Base-by-base conservation (phyloP, 805 yeast species). In the Pichia membranifaciens region DNA sequence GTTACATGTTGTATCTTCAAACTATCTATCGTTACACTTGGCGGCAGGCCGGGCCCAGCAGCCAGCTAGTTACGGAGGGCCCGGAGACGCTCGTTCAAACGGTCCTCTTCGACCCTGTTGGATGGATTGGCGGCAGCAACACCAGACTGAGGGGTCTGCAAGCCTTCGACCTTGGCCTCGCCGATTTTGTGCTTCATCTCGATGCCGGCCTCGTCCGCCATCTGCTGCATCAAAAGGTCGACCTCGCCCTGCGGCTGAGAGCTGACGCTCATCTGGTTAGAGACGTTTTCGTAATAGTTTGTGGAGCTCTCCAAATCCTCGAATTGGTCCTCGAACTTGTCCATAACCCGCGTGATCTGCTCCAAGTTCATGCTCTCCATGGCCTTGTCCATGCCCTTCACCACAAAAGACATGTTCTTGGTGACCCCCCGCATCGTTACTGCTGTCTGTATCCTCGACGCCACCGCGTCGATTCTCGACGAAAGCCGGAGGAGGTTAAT, bases 381-480 rank as follows among this genome's bases (percentile, higher is more conserved):
- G 1, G 99, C 99, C 59, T 79, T 82, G 65, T 93, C 99, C 98
- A 93, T 91, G 9, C 97, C 97, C 60, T 75, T 81, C 49, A 95
- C 93, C 12, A 91, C 98, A 42, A 78, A 81, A 8, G 93, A 79
- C 98, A 93, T 93, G 57, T 89, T 90, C 2, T 90, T 89, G 0
- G 96, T 87, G 10, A 93, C 96, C 43, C 87, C 81, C 54, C 96
- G 76, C 99, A 93, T 93, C 0, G 98, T 91, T 6, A 93, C 97
- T 0, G 99, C 99, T 0, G 99, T 93, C 58, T 91, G 97, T 2
- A 93, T 96, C 50, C 99, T 70, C 4, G 95, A 84, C 0, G 98
- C 95, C 21, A 93, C 99, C 0, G 98, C 91, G 67, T 93, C 99
- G 18, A 93, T 87, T 49, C 97, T 70, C 0, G 96, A 87, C 0